Base-by-base conservation (phyloP, 1,284 basidiomycete genomes). In the Ustilago loliicola region DNA sequence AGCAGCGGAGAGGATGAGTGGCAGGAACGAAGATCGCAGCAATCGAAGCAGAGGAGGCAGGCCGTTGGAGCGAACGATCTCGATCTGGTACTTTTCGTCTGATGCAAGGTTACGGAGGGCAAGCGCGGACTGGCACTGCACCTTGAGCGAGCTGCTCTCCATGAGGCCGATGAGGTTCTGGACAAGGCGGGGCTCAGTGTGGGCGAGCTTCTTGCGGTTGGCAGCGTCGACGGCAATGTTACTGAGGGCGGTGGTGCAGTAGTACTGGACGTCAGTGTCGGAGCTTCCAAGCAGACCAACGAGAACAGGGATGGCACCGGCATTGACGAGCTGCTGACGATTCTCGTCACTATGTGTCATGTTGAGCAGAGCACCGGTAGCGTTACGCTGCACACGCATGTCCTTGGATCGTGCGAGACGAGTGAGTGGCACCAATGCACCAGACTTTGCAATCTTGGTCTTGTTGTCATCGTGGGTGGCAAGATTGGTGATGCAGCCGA, bases 401-500 rank as follows among this genome's bases (percentile, higher is more conserved):
- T 99, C 97, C 88, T 98, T 99, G 34, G 96, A 98, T 72, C 95
- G 92, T 52, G 97, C 97, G 52, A 99, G 90, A 57, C 97, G 91
- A 52, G 97, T 99, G 47, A 99, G 91, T 42, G 97, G 97, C 29
- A 98, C 95, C 58, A 99, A 89, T 17, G 97, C 97, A 60, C 97
- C 97, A 4, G 96, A 98, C 89, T 98, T 98, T 62, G 97, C 97
- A 76, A 99, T 99, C 90, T 97, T 98, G 57, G 96, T 98, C 90
- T 99, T 99, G 91, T 99, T 99, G 87, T 99, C 97, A 85, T 99
- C 96, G 88, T 99, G 96, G 1, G 96, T 99, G 21, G 97, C 97
- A 62, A 99, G 90, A 87, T 99, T 99, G 40, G 97, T 99, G 65
- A 99, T 96, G 87, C 97, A 99, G 40, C 97, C 97, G 40, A 99